Conservation (phyloP, 345 rosid species). For the Eucalyptus microcorys region DNA sequence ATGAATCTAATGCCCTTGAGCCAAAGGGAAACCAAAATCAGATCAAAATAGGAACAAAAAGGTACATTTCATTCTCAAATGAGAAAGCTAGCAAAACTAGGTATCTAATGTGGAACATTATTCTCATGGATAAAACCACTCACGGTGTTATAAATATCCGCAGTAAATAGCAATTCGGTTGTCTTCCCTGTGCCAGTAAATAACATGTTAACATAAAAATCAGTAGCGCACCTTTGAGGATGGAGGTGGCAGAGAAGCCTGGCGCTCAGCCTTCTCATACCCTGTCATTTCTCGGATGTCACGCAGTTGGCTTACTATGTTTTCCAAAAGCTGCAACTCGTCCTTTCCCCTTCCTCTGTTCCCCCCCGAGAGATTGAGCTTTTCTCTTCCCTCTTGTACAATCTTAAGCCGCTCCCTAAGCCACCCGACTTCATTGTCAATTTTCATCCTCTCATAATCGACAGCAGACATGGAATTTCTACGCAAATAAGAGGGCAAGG, state of each 20-base stretch:
- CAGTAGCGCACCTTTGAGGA: constrained; percentile 34
- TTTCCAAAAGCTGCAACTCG: constrained; percentile 37
- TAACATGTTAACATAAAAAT: neutral
- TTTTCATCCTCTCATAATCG: constrained; percentile 21
- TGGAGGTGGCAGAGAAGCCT: constrained; percentile 37
- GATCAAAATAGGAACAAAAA: neutral
- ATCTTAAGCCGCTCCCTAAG: constrained; percentile 32
- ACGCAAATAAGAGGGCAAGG: neutral
- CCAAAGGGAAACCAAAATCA: neutral
- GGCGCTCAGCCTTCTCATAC: constrained; percentile 17
- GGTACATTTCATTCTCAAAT: neutral
- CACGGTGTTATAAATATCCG: neutral
- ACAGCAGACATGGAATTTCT: constrained; percentile 31
- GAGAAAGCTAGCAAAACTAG: neutral
- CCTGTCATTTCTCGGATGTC: constrained; percentile 28
- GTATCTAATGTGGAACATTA: neutral
- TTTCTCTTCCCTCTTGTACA: constrained; percentile 26
- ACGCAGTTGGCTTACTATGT: constrained; percentile 26
- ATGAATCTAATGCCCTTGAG: neutral
- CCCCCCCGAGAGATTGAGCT: constrained; percentile 18
- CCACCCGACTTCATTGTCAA: constrained; percentile 41
- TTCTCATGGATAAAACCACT: neutral
- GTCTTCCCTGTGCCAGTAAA: neutral
- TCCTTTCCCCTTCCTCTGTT: constrained; percentile 18
- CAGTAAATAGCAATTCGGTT: neutral